A percentile compares a stretch with the other conserved stretches of the same genome.
Conservation (phyloP, 2,329 filamentous ascomycete species). For the Fusarium sp. region DNA sequence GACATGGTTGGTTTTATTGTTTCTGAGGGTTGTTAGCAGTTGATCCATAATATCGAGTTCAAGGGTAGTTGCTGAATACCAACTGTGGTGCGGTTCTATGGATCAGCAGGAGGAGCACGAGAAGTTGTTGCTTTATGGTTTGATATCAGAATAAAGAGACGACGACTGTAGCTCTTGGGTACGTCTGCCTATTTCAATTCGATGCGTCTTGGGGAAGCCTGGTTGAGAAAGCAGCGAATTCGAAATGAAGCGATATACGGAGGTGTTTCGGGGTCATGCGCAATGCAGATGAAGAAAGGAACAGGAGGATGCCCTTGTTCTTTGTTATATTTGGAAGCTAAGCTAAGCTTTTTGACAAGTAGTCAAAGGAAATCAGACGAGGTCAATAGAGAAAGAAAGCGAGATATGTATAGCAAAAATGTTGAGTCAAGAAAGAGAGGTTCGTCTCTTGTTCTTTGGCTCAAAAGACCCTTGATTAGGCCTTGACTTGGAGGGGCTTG, state of each 20-base stretch:
- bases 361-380: conserved; percentile 21
- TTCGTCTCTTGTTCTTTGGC: conserved; percentile 30
- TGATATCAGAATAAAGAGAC: not conserved
- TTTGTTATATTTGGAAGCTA: conserved; percentile 41
- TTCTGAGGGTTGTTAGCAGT: conserved; percentile 20
- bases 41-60: not conserved
- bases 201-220: conserved; percentile 10
- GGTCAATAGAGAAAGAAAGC: conserved; percentile 6
- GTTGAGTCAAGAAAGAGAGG: not conserved
- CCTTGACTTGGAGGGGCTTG: conserved; percentile 39
- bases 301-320: conserved; percentile 20
- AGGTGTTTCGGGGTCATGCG: conserved; percentile 32
- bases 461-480: conserved; percentile 38
- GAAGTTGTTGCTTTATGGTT: not conserved
- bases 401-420: conserved; percentile 12
- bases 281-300: conserved; percentile 31
- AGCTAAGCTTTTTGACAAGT: conserved; percentile 36
- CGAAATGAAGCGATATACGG: conserved; percentile 31
- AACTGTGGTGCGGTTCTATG: not conserved
- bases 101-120: not conserved
- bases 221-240: conserved; percentile 31
- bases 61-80: conserved; percentile 22
- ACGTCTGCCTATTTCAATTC: conserved; percentile 2
- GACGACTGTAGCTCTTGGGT: not conserved
- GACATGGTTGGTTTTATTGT: conserved; percentile 46